Conservation (phyloP, 2,329 filamentous ascomycete species). For the Tolypocladium inflatum region DNA sequence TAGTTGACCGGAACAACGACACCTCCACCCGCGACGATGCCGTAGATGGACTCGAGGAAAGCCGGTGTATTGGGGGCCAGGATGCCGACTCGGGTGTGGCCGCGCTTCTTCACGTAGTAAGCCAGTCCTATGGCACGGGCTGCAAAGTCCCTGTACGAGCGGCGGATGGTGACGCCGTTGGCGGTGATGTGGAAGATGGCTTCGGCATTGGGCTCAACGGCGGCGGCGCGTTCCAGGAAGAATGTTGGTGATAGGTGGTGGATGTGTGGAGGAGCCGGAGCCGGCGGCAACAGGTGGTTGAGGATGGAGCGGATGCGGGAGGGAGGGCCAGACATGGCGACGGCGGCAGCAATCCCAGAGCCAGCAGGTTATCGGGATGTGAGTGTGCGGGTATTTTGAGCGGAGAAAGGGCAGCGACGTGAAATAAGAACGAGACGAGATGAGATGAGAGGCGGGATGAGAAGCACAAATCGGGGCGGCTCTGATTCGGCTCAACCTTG, state of each 20-base stretch:
- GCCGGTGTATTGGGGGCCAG: constrained; percentile 89
- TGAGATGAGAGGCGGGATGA: neutral
- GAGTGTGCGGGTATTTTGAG: neutral
- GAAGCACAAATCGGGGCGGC: neutral
- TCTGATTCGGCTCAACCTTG: neutral
- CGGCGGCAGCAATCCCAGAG: neutral
- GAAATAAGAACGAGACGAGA: neutral
- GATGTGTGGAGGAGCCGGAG: constrained; percentile 46
- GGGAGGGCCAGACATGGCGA: constrained; percentile 52
- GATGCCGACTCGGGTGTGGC: constrained; percentile 70
- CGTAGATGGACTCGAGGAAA: constrained; percentile 85
- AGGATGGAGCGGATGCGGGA: constrained; percentile 52
- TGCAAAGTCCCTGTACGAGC: constrained; percentile 73
- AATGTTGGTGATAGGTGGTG: constrained; percentile 79
- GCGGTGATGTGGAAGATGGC: constrained; percentile 81
- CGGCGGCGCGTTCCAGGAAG: constrained; percentile 77
- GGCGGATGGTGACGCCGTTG: constrained; percentile 62
- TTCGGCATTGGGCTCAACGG: constrained; percentile 76
- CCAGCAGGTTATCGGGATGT: neutral
- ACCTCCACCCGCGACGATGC: constrained; percentile 70
- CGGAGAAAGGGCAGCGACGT: neutral
- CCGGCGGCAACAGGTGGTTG: constrained; percentile 34
- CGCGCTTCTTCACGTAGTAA: constrained; percentile 72
- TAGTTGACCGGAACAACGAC: constrained; percentile 62
- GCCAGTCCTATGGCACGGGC: constrained; percentile 81